Evolutionary conservation across 2,329 filamentous ascomycete species (phyloP).

Genomic region (Colletotrichum cereale): DNA sequence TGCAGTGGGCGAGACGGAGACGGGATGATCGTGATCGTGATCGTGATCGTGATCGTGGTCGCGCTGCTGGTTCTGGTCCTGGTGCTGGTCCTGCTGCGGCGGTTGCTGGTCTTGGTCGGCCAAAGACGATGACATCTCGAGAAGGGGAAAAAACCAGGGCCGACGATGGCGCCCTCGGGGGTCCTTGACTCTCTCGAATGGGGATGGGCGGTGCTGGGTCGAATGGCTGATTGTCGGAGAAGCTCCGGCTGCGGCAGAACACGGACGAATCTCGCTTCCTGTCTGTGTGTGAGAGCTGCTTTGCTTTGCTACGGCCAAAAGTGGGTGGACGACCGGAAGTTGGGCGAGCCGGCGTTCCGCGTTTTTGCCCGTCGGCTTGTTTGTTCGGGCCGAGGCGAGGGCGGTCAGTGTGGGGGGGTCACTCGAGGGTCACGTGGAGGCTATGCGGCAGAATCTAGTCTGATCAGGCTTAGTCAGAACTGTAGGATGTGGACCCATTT

Average conservation of each 20-base stretch:
- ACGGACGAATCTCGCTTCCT: not conserved
- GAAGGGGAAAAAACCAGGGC: not conserved
- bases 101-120: constrained; percentile 24
- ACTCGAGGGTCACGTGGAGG: no score
- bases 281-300: no score
- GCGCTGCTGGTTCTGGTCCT: constrained; percentile 10
- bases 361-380: not conserved
- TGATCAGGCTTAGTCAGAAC: no score
- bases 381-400: not conserved
- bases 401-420: not conserved
- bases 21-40: constrained; percentile 26
- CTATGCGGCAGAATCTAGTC: no score
- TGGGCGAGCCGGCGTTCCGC: not conserved
- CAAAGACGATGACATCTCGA: constrained; percentile 25
- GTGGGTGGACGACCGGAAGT: constrained; percentile 13
- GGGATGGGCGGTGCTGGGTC: constrained; percentile 27
- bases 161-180: constrained; percentile 19
- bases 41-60: constrained; percentile 4
- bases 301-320: constrained; percentile 8
- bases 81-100: constrained; percentile 10
- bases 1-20: constrained; percentile 41
- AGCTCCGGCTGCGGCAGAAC: constrained; percentile 50
- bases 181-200: constrained; percentile 22
- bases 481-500: no score
- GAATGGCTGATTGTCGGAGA: constrained; percentile 59